These are phyloP conservation scores for Leucogyrophana mollusca DNA, from an alignment of 768 basidiomycete genomes.

Conservation along the genomic window DNA sequence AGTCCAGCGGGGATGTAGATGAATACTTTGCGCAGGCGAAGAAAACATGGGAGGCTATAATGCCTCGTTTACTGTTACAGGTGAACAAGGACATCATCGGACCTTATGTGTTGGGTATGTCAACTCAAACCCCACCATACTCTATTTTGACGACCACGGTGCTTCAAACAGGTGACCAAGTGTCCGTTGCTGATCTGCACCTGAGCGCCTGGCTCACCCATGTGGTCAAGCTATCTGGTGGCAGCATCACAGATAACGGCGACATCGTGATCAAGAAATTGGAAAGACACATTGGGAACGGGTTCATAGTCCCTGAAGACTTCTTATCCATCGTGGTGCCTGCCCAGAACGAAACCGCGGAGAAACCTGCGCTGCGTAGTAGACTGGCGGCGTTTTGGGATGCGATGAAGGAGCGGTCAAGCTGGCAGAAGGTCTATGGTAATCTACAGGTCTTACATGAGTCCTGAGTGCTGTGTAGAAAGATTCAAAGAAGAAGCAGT, in stretches of 20 bases:
- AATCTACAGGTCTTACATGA: too few relatives aligned
- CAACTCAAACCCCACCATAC: neutral
- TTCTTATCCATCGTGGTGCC: conserved; percentile 24
- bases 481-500: too few relatives aligned
- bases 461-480: too few relatives aligned
- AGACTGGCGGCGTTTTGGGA: conserved; percentile 79
- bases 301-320: conserved; percentile 43
- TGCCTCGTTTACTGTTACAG: conserved; percentile 45
- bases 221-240: conserved; percentile 58
- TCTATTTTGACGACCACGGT: neutral
- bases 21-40: conserved; percentile 52
- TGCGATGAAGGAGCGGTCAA: conserved; percentile 56
- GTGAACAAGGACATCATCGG: conserved; percentile 61
- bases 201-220: conserved; percentile 74
- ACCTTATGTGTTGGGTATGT: conserved; percentile 63
- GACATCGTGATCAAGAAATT: conserved; percentile 47
- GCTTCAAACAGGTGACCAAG: conserved; percentile 65
- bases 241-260: conserved; percentile 48
- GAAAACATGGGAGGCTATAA: conserved; percentile 49
- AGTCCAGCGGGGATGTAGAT: conserved; percentile 38
- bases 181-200: conserved; percentile 81
- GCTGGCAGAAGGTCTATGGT: conserved; percentile 67
- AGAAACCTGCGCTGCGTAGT: conserved; percentile 33
- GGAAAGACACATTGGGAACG: conserved; percentile 49
- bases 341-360: neutral